These are phyloP conservation scores for Athelia sp. DNA, from an alignment of 1,284 basidiomycete species.

Conservation along the genomic window DNA sequence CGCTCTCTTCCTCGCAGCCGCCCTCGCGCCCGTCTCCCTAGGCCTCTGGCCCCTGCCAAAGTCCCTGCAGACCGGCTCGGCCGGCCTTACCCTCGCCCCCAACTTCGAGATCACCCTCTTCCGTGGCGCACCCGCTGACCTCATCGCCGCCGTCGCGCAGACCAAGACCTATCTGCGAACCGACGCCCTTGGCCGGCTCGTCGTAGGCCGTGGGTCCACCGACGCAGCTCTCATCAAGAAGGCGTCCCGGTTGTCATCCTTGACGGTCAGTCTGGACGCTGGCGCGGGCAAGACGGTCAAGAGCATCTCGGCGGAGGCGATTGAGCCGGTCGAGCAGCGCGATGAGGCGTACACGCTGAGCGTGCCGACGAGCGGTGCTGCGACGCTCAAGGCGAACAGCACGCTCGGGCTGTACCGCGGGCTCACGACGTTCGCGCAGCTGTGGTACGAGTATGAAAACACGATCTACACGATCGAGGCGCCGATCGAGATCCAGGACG, in stretches of 20 bases:
- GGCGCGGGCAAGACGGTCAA: conserved; percentile 16
- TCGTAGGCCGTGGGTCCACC: conserved; percentile 33
- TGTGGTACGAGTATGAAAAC: conserved; percentile 36
- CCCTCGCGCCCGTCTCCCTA: background rate
- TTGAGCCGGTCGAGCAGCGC: conserved; percentile 28
- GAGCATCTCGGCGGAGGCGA: conserved; percentile 31
- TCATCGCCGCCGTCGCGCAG: conserved; percentile 34
- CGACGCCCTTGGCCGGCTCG: conserved; percentile 42
- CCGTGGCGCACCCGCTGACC: conserved; percentile 37
- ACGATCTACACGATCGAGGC: conserved; percentile 32
- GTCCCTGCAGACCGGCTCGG: conserved; percentile 41
- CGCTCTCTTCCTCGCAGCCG: background rate
- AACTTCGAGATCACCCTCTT: conserved; percentile 43
- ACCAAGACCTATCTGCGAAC: conserved; percentile 35
- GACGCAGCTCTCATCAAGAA: conserved; percentile 19
- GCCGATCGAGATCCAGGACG: conserved; percentile 33
- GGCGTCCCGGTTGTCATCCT: conserved; percentile 13
- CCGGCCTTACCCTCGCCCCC: conserved; percentile 43
- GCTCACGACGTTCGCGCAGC: conserved; percentile 53
- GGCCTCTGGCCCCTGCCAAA: conserved; percentile 61
- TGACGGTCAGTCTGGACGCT: conserved; percentile 27
- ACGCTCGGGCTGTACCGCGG: conserved; percentile 58
- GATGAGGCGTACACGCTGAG: conserved; percentile 45
- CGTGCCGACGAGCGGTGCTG: conserved; percentile 40
- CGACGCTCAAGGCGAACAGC: conserved; percentile 41